phyloP scores from a whole-genome alignment of 176 grass and related monocot species.

The Ensete glaucum region DNA sequence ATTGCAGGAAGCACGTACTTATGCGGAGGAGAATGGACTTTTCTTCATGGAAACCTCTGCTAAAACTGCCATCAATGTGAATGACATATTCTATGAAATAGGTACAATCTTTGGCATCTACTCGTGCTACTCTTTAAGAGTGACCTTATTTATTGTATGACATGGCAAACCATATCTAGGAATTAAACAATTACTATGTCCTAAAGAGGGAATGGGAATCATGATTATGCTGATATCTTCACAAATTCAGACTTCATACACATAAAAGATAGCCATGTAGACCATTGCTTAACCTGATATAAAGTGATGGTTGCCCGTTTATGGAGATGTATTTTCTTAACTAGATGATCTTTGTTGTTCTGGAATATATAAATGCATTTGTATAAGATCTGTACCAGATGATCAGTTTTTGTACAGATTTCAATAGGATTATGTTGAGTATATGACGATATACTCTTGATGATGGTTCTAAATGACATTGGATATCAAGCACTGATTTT shows the following conservation, averaged over 20 bases:
- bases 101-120: not conserved
- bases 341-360: too few relatives aligned
- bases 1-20: not conserved
- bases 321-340: too few relatives aligned
- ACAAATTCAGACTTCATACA: not conserved
- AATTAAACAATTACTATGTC: not conserved
- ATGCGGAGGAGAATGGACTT: slow-evolving; percentile 9
- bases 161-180: not conserved
- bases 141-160: not conserved
- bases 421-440: too few relatives aligned
- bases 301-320: too few relatives aligned
- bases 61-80: slow-evolving; percentile 16
- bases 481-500: too few relatives aligned
- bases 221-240: not conserved
- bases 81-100: slow-evolving; percentile 15
- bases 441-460: too few relatives aligned
- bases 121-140: not conserved
- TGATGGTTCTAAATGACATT: too few relatives aligned
- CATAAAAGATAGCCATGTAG: not conserved
- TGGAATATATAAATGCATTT: too few relatives aligned
- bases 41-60: slow-evolving; percentile 14
- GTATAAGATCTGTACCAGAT: too few relatives aligned
- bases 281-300: not conserved
- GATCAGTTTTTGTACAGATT: too few relatives aligned
- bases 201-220: not conserved